Conservation (phyloP, 805 yeast species). For the Clavispora fructus region DNA sequence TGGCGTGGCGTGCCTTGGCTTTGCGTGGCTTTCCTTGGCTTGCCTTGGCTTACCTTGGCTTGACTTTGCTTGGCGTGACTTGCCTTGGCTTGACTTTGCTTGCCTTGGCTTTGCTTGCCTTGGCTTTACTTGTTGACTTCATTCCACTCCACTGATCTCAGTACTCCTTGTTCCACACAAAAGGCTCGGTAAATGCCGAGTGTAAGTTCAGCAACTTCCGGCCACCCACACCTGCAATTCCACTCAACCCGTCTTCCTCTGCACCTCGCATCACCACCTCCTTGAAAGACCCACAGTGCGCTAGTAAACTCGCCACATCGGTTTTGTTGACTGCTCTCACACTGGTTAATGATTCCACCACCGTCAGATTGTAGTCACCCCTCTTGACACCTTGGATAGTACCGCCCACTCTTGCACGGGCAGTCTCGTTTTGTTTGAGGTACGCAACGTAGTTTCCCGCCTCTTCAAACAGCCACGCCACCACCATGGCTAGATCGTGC, state of each 20-base stretch:
- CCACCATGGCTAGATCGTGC: slow-evolving; percentile 44
- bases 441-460: slow-evolving; percentile 39
- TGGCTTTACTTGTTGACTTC: no score
- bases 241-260: slow-evolving; percentile 19
- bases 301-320: slow-evolving; percentile 46
- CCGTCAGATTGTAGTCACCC: slow-evolving; percentile 40
- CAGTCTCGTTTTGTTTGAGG: slow-evolving; percentile 32
- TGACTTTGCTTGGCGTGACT: no score
- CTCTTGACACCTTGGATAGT: slow-evolving; percentile 42
- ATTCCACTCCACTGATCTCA: background rate
- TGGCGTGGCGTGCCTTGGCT: no score
- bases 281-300: slow-evolving; percentile 42
- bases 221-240: slow-evolving; percentile 46
- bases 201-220: slow-evolving; percentile 38
- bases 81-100: no score
- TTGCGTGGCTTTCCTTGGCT: no score
- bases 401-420: slow-evolving; percentile 23
- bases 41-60: no score
- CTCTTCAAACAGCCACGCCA: slow-evolving; percentile 51
- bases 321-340: slow-evolving; percentile 49
- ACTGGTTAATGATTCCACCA: slow-evolving; percentile 42
- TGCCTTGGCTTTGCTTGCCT: no score
- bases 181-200: slow-evolving; percentile 44
- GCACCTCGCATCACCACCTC: slow-evolving; percentile 33
- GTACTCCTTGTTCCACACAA: slow-evolving; percentile 40